Conservation (phyloP, 2,329 filamentous ascomycete genomes). For the Claviceps digitariae region DNA sequence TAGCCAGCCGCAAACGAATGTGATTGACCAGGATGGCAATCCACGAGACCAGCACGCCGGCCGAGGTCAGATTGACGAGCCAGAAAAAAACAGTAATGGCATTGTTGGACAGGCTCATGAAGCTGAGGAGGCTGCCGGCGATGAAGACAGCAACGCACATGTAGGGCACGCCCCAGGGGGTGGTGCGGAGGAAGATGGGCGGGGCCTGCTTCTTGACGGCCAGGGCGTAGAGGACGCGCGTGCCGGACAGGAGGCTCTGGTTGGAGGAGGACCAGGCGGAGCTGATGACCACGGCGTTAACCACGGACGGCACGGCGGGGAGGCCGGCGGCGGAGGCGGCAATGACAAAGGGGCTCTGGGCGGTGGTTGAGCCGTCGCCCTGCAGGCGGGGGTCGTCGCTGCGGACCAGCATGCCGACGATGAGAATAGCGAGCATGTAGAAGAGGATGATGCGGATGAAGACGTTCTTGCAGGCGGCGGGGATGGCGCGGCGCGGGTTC, state of each 20-base stretch:
- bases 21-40: constrained; percentile 45
- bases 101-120: constrained; percentile 41
- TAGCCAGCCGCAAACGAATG: constrained; percentile 39
- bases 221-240: constrained; percentile 56
- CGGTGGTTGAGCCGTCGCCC: constrained; percentile 27
- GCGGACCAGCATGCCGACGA: constrained; percentile 54
- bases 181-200: constrained; percentile 44
- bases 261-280: constrained; percentile 50
- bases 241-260: constrained; percentile 50
- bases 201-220: constrained; percentile 55
- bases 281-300: constrained; percentile 65
- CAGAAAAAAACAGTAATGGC: constrained; percentile 53
- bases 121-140: constrained; percentile 42
- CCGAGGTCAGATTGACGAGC: constrained; percentile 47
- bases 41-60: constrained; percentile 52
- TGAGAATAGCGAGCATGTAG: constrained; percentile 54
- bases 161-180: constrained; percentile 48
- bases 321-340: constrained; percentile 56
- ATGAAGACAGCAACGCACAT: constrained; percentile 40
- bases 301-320: constrained; percentile 51
- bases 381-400: constrained; percentile 41
- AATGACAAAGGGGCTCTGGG: constrained; percentile 54
- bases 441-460: constrained; percentile 45
- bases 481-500: constrained; percentile 39
- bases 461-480: constrained; percentile 40